Evolutionary conservation across 2,329 filamentous ascomycete genomes (phyloP), one percentile per base, ranked within the genome.

Genomic region (Sclerotiophoma versabilis): DNA sequence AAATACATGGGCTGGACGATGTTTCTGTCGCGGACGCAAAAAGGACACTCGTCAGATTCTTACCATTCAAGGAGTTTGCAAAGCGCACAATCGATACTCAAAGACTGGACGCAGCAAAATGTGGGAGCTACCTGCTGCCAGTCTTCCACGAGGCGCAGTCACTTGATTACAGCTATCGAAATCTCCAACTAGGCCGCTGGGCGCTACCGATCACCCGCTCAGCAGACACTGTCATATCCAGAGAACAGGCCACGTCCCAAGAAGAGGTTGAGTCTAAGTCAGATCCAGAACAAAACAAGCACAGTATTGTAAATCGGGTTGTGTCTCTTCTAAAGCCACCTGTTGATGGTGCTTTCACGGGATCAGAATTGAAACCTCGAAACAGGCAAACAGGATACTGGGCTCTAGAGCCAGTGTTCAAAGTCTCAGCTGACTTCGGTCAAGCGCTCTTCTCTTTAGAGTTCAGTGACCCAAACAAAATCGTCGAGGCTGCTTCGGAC

Each of bases 1-100:
- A 59, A 4, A 70, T 76, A 10, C 62, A 66, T 26, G 73, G 63
- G 0, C 41, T 70, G n/a, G 49, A 65, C 29, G 58, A 62, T 26
- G 43, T 32, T 10, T 54, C 69, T 1, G 50, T 66, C 14, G 61
- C 59, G 17, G 69, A 74, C 41, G 73, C 73, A 26, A 59, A 64
- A 44, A 66, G 71, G 7, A 58, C 54, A 23, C 57, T 76, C 11
- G 37, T 72, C 15, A 63, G 54, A 25, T 52, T 75, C 22, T 49
- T 76, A 11, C 68, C 67, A 4, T 39, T 70, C 8, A 60, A 65
- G 20, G 42, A 58, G 11, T 14, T 39, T 14, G 46, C 41, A 14
- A 37, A 15, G 8, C 54, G 52, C 19, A 63, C 62, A 9, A 56
- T 67, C 17, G 66, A 74, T 27, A 60, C 52, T 4, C 62, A 60